These are phyloP conservation scores for Millerozyma acaciae DNA, from an alignment of 805 yeast species.

Conservation along the genomic window DNA sequence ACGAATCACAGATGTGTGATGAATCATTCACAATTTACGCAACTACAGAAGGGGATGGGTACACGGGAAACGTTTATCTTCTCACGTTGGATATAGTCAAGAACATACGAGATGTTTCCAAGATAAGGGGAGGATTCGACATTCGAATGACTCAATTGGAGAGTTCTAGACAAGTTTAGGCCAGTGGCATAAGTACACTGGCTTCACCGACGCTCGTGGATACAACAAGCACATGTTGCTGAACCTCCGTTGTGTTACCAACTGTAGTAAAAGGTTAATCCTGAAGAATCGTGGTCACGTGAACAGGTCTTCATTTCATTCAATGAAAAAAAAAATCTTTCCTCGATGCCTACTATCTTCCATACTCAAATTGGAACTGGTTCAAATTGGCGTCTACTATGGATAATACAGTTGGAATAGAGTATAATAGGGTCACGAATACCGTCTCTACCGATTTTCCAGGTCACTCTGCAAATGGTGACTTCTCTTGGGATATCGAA, in stretches of 20 bases:
- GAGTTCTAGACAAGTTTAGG: too few species aligned
- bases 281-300: too few species aligned
- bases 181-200: too few species aligned
- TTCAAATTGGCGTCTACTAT: too few species aligned
- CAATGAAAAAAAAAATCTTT: constrained; percentile 4
- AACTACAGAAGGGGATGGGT: constrained; percentile 38
- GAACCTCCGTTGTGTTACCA: too few species aligned
- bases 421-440: constrained; percentile 86
- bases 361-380: too few species aligned
- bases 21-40: not conserved
- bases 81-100: constrained; percentile 22
- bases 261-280: too few species aligned
- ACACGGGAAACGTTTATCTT: constrained; percentile 34
- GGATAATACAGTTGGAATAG: constrained; percentile 67
- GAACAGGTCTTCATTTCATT: too few species aligned
- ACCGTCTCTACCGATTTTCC: constrained; percentile 90
- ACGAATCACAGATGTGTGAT: constrained; percentile 10
- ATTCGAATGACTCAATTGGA: constrained; percentile 1
- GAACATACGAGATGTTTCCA: constrained; percentile 11
- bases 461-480: constrained; percentile 66
- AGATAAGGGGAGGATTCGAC: constrained; percentile 8
- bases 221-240: too few species aligned
- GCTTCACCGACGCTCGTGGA: too few species aligned
- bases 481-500: constrained; percentile 78
- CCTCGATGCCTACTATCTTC: constrained; percentile 5